Evolutionary conservation across 2,329 filamentous ascomycete genomes (phyloP), one percentile per base, ranked within the genome.

Genomic region (Phialophora verrucosa): DNA sequence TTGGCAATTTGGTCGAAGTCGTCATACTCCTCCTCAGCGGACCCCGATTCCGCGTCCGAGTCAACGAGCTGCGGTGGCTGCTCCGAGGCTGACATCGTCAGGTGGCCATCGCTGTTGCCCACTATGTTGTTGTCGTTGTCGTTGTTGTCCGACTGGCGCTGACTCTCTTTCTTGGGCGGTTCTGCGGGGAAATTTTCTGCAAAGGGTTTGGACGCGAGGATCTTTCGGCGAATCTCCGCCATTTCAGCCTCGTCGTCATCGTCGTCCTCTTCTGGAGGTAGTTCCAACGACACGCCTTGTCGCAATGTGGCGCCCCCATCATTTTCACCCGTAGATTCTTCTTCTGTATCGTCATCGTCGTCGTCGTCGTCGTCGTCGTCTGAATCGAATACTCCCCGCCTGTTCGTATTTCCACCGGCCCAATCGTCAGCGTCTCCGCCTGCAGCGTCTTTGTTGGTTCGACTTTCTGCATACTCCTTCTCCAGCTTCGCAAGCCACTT

Each of bases 1-100:
- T 93, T 88, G 75, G 97, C 96, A 77, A 99, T 96, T 71, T 90
- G 90, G 75, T 98, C 94, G 75, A 98, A 97, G 58, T 92, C 90
- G 51, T 73, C 71, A 60, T 69, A 73, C 55, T 91, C 90, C 62
- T 95, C 90, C 17, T 88, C 85, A 1, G 83, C 87, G 3, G 89
- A 91, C 67, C 91, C 91, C 1, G 90, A 88, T 74, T 90, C 87
- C 2, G 85, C 85, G 61, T 91, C 88, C 0, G 87, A 87, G 64
- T 91, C 90, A 0, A 85, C 83, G 10, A 75, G 73, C 38, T 51
- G 47, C 10, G 56, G 57, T 20, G 57, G 53, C 32, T 59, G 59
- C 49, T 63, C 61, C 62, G 58, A 31, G 38, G 66, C 54, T 25
- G 50, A 35, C 17, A 60, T 23, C 17, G 78, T 78, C 65, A 86